Base-by-base conservation (phyloP, 1,284 basidiomycete species). In the Laetiporus sulphureus region DNA sequence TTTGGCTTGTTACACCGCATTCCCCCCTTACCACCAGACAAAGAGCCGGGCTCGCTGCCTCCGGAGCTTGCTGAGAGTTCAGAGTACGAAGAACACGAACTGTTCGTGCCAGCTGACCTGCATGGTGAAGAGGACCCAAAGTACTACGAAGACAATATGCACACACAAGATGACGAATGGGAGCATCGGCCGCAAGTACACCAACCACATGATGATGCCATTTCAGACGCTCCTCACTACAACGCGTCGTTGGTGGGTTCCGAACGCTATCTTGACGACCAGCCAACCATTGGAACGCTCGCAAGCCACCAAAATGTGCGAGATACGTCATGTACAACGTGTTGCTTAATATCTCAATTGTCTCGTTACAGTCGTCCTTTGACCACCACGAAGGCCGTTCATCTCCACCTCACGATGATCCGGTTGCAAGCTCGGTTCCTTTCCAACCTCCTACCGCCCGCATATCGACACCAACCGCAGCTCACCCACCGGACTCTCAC, bases 1-100 rank as follows among this genome's bases (percentile, higher is more conserved):
- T 88, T 82, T 56, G 84, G 93, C 2, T 74, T 95, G 18, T 67
- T 97, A 15, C 93, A 97, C 63, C 81, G 93, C 41, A 94, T 96
- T 56, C 93, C 92, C 2, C 71, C 79, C 22, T 71, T 79, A 36
- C 68, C 76, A 6, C 61, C 66, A 23, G 74, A 78, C 47, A 72
- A 69, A 32, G 57, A 71, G 34, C 72, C 75, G 16, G 76, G 75
- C 19, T 65, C 72, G 32, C 64, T 68, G 12, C 78, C 79, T 10
- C 63, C 67, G 18, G 77, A 78, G 54, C 62, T 81, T 6, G 56
- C 61, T 75, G 19, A 66, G 63, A 23, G 72, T 24, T 57, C 56
- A 16, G 75, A 75, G 44, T 73, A 69, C 48, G 77, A 83, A 52
- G 72, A 77, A 38, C 77, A 79, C 48, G 69, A 75, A 34, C 65